These are phyloP conservation scores for Ceratobasidium sp. DNA, from an alignment of 1,284 basidiomycete genomes.

Conservation along the genomic window DNA sequence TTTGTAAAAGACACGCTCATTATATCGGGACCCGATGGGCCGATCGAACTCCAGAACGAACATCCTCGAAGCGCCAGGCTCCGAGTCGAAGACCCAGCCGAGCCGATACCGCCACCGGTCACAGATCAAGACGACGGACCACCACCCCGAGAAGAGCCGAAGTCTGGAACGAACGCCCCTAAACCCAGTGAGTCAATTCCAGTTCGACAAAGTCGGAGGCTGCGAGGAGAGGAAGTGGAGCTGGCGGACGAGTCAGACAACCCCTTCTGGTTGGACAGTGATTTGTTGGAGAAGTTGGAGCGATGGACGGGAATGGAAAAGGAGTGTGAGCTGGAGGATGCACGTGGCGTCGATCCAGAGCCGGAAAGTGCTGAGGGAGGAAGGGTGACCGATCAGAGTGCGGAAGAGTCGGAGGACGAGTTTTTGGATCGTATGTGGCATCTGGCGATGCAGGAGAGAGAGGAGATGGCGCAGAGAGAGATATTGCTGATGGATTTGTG, in stretches of 20 bases:
- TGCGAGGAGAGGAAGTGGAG: neutral
- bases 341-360: too few relatives aligned
- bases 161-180: too few relatives aligned
- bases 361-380: too few relatives aligned
- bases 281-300: neutral
- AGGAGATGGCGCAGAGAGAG: neutral
- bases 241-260: neutral
- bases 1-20: neutral
- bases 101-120: too few relatives aligned
- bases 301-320: neutral
- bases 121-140: neutral
- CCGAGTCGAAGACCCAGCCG: too few relatives aligned
- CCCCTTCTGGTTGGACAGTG: neutral
- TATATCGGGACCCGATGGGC: neutral
- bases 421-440: slow-evolving; percentile 6
- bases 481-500: neutral
- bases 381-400: neutral
- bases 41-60: neutral
- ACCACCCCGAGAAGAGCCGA: too few relatives aligned
- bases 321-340: neutral
- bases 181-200: neutral
- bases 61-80: too few relatives aligned
- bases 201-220: neutral
- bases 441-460: neutral
- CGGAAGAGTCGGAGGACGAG: slow-evolving; percentile 6